These are phyloP conservation scores for Whalleya microplaca DNA, from an alignment of 2,329 filamentous ascomycete species.

Conservation along the genomic window DNA sequence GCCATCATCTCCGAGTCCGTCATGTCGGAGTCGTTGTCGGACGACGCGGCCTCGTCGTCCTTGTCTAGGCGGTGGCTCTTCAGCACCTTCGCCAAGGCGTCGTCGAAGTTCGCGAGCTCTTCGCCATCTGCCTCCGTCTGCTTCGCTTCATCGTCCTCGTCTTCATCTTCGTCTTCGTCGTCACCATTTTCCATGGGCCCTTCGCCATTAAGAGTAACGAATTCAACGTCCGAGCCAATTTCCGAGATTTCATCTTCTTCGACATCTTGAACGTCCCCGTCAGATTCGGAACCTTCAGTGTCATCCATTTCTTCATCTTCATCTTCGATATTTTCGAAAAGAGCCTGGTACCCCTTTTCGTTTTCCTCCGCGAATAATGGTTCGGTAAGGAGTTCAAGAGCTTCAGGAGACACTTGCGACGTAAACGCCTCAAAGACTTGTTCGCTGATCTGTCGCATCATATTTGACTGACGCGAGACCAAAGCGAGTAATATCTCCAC, in stretches of 20 bases:
- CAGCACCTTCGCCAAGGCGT: conserved; percentile 76
- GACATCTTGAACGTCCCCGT: conserved; percentile 44
- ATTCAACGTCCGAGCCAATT: conserved; percentile 47
- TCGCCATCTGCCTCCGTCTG: conserved; percentile 43
- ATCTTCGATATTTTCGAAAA: conserved; percentile 76
- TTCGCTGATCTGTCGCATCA: conserved; percentile 85
- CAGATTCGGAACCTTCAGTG: conserved; percentile 46
- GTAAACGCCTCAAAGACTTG: conserved; percentile 88
- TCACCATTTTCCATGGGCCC: conserved; percentile 43
- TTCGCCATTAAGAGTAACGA: conserved; percentile 43
- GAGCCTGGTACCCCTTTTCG: conserved; percentile 78
- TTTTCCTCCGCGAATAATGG: conserved; percentile 81
- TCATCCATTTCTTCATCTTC: conserved; percentile 60
- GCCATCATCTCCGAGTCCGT: conserved; percentile 94
- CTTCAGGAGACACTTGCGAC: conserved; percentile 71
- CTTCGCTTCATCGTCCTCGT: conserved; percentile 44
- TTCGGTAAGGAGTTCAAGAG: conserved; percentile 67
- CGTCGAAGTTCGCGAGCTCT: conserved; percentile 62
- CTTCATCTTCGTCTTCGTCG: conserved; percentile 44
- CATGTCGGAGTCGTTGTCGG: conserved; percentile 78
- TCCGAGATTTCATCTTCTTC: conserved; percentile 47
- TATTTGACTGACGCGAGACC: conserved; percentile 79
- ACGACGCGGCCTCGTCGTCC: conserved; percentile 57
- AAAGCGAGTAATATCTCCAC: conserved; percentile 92
- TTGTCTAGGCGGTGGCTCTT: conserved; percentile 70